Conservation (phyloP, 768 basidiomycete species). For the Boletellus ananas region DNA sequence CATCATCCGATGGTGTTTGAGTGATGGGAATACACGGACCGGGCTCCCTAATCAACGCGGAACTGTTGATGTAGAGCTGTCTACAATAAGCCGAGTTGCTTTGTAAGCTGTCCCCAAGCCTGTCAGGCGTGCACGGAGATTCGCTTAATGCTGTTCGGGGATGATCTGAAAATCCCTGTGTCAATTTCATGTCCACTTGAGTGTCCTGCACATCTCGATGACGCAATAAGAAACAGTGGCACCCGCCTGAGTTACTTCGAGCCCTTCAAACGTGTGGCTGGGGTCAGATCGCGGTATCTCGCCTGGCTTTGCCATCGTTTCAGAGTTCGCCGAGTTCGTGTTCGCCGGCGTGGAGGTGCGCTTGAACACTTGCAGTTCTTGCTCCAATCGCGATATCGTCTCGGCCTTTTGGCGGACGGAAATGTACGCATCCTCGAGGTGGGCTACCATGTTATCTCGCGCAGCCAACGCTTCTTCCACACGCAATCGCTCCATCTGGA, state of each 20-base stretch:
- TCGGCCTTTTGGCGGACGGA: slow-evolving; percentile 60
- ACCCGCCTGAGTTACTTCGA: slow-evolving; percentile 5
- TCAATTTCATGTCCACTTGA: not conserved
- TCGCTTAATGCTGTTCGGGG: not conserved
- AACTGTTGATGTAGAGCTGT: slow-evolving; percentile 11
- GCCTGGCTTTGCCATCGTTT: not conserved
- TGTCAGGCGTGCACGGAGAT: slow-evolving; percentile 19
- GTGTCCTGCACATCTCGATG: not conserved
- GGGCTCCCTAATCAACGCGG: slow-evolving; percentile 4
- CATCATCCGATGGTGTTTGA: not conserved
- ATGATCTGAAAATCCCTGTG: not conserved
- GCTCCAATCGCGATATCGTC: slow-evolving; percentile 46
- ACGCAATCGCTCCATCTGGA: slow-evolving; percentile 49
- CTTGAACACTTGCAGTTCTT: slow-evolving; percentile 33
- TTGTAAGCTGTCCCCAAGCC: slow-evolving; percentile 18
- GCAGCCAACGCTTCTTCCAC: slow-evolving; percentile 57
- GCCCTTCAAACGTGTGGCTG: not conserved
- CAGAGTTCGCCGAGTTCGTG: slow-evolving; percentile 4
- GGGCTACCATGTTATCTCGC: slow-evolving; percentile 57
- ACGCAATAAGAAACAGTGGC: not conserved
- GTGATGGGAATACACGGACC: not conserved
- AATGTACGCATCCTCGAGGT: slow-evolving; percentile 55
- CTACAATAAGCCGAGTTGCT: slow-evolving; percentile 27
- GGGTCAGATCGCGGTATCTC: not conserved
- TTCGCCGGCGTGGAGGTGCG: slow-evolving; percentile 21